Evolutionary conservation across 176 grass and related monocot species (phyloP), one percentile per base, ranked within the genome.

Genomic region (Zea luxurians): DNA sequence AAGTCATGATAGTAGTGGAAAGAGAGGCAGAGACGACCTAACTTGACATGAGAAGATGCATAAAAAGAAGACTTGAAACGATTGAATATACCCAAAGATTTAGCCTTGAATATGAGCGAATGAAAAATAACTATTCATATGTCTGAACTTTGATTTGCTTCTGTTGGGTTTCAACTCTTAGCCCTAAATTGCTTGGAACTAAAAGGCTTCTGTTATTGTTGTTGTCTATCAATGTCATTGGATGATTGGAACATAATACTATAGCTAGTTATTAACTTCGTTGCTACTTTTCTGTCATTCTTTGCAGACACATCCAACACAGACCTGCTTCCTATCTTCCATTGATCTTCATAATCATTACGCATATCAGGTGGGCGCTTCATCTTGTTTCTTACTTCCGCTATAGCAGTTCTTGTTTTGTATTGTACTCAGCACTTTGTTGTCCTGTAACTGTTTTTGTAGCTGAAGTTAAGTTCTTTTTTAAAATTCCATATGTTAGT

Each of bases 301-400:
- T 83, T 81, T 46, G 34, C 87, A 97, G 91, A 97, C 94, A 11
- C 94, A 97, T 83, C 94, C 94, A 60, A 97, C 94, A 63, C 94
- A 97, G 77, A 97, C 91, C 38, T 97, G 94, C 78, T 97, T 97
- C 83, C 57, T 97, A 67, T 97, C 94, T 71, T 97, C 91, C 47
- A 90, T 97, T 80, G 94, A 97, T 90, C 94, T 97, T 79, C 94
- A 97, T 79, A 97, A 93, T 70, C 94, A 97, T 88, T 97, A 97
- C 82, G 91, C 94, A 2, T 97, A 97, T 88, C 94, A 97, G 87
- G 94, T 97, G 57, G 84, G 73, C 43, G 41, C 9, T 64, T 76
- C 16, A 55, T 9, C 10, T 48, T 72, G 34, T 21, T 82, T 48
- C 9, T 58, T 87, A 48, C 37, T 77, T 80, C 5, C 40, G 20